phyloP scores from a whole-genome alignment of 495 filamentous ascomycete genomes.

The Pyrenopolyporus hunteri region DNA sequence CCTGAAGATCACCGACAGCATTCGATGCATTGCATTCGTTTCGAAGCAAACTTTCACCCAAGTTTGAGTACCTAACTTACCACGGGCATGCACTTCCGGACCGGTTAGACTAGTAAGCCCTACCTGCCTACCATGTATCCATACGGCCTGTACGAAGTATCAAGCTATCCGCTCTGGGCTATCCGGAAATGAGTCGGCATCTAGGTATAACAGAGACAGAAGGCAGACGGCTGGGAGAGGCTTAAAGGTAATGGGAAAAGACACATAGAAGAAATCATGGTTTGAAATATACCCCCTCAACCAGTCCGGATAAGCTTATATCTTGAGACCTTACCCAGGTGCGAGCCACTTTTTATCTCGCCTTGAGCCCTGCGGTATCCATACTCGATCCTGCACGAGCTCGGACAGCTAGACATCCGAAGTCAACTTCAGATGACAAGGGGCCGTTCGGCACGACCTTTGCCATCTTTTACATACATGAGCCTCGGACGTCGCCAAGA shows the following conservation, averaged over 20 bases:
- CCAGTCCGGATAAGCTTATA: conserved; percentile 33
- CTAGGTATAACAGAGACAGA: too few relatives aligned
- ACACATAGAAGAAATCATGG: not conserved
- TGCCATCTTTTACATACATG: conserved; percentile 4
- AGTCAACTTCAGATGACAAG: conserved; percentile 32
- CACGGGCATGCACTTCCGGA: not conserved
- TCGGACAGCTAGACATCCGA: conserved; percentile 19
- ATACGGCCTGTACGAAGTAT: too few relatives aligned
- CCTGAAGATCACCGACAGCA: not conserved
- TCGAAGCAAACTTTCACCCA: not conserved
- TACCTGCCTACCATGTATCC: too few relatives aligned
- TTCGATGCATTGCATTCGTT: conserved; percentile 1
- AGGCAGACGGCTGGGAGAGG: too few relatives aligned
- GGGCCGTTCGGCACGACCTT: conserved; percentile 15
- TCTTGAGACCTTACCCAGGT: conserved; percentile 12
- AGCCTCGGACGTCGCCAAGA: conserved; percentile 7
- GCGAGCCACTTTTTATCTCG: conserved; percentile 2
- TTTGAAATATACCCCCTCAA: conserved; percentile 5
- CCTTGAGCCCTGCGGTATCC: not conserved
- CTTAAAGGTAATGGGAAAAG: not conserved
- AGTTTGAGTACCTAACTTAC: too few relatives aligned
- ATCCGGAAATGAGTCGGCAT: too few relatives aligned
- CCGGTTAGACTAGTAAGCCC: too few relatives aligned
- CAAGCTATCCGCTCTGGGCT: too few relatives aligned
- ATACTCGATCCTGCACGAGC: conserved; percentile 17